These are phyloP conservation scores for Nakazawaea siamensis DNA, from an alignment of 805 yeast species.

Conservation along the genomic window DNA sequence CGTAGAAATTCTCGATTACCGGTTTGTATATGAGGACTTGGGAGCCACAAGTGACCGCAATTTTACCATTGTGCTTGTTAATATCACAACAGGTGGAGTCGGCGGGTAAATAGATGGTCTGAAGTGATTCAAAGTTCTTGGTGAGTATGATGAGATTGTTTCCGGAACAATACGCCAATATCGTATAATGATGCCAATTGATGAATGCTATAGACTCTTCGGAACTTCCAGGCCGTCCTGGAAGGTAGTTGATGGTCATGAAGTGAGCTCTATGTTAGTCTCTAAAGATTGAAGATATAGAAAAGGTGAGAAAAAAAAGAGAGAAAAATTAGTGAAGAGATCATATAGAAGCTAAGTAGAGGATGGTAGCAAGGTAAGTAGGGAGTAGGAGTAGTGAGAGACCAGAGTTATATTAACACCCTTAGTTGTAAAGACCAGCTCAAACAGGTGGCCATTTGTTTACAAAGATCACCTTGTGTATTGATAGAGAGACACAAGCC, in stretches of 20 bases:
- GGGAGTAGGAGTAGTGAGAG: not conserved
- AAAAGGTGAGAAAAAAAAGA: too few relatives aligned
- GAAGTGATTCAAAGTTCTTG: conserved; percentile 46
- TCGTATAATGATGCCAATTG: conserved; percentile 56
- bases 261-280: too few relatives aligned
- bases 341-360: not conserved
- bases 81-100: conserved; percentile 66
- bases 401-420: conserved; percentile 2
- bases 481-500: conserved; percentile 85
- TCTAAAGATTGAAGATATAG: too few relatives aligned
- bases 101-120: conserved; percentile 62
- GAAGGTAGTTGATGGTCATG: conserved; percentile 66
- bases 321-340: not conserved
- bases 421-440: conserved; percentile 86
- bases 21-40: conserved; percentile 49
- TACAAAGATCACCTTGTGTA: conserved; percentile 95
- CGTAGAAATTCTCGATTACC: conserved; percentile 35
- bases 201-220: conserved; percentile 49
- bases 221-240: conserved; percentile 72
- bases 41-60: conserved; percentile 43
- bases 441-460: conserved; percentile 90
- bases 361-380: conserved; percentile 49
- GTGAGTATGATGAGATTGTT: conserved; percentile 69
- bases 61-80: conserved; percentile 49
- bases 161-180: conserved; percentile 79